phyloP scores from a whole-genome alignment of 1,139 yeast species.

The Geotrichum siamense region DNA sequence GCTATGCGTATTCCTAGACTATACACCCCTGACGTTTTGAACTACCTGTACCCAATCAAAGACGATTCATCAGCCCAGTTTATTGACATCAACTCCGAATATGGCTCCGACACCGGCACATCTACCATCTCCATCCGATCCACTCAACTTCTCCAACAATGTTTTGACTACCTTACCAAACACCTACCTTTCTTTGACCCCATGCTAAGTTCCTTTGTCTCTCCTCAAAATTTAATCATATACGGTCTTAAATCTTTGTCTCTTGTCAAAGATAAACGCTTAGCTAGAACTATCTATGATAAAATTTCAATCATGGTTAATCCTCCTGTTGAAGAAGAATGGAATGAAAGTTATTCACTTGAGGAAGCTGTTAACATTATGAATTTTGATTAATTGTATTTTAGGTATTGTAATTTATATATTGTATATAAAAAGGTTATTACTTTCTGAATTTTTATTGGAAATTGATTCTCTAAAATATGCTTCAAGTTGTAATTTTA shows the following conservation, averaged over 20 bases:
- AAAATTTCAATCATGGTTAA: conserved; percentile 2
- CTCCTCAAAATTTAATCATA: not conserved
- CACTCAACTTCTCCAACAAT: not conserved
- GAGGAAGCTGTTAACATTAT: conserved; percentile 3
- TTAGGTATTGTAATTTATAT: too few relatives aligned
- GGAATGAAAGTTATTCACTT: not conserved
- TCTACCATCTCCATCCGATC: not conserved
- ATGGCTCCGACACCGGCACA: conserved; percentile 7
- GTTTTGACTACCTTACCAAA: not conserved
- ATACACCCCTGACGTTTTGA: conserved; percentile 27
- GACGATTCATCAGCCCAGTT: conserved; percentile 23
- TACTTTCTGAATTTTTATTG: too few relatives aligned
- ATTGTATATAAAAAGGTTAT: too few relatives aligned
- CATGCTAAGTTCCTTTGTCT: not conserved
- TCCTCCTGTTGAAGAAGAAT: not conserved
- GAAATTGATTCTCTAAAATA: too few relatives aligned
- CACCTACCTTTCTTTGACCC: conserved; percentile 1
- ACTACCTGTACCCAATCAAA: conserved; percentile 23
- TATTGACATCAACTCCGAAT: conserved; percentile 25
- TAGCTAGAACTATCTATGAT: conserved; percentile 4
- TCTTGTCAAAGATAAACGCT: conserved; percentile 1
- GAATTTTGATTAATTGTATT: too few relatives aligned
- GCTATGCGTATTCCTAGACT: conserved; percentile 22
- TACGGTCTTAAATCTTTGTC: conserved; percentile 4
- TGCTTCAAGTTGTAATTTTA: too few relatives aligned